Percentiles rank a stretch among this genome's conserved stretches.
Conservation (phyloP, 176 grass and related monocot genomes). For the Musa itinerans region DNA sequence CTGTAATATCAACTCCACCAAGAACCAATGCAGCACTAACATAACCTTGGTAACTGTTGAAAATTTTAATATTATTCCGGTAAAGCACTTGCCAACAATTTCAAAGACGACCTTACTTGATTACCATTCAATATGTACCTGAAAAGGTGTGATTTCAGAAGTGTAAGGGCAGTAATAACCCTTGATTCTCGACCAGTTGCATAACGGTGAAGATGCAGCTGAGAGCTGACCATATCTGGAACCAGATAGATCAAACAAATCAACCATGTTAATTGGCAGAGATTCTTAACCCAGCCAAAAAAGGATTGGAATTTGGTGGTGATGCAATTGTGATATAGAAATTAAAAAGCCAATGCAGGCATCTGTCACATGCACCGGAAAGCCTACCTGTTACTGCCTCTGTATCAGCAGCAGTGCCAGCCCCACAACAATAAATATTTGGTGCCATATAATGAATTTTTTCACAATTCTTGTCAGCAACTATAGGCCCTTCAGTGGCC, state of each 20-base stretch:
- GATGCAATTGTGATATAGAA: background rate
- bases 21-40: slow-evolving; percentile 84
- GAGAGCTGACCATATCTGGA: slow-evolving; percentile 92
- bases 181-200: slow-evolving; percentile 86
- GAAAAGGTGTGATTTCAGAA: slow-evolving; percentile 91
- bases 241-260: background rate
- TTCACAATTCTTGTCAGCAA: slow-evolving; percentile 93
- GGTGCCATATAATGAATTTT: slow-evolving; percentile 92
- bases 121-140: slow-evolving; percentile 20
- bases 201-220: slow-evolving; percentile 88
- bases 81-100: background rate
- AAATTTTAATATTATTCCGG: background rate
- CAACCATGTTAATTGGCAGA: background rate
- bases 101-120: background rate
- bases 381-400: slow-evolving; percentile 53
- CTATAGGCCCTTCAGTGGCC: slow-evolving; percentile 89
- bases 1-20: slow-evolving; percentile 73
- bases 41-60: slow-evolving; percentile 67
- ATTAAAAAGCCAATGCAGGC: background rate
- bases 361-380: background rate
- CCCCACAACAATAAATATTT: slow-evolving; percentile 88
- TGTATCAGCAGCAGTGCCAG: slow-evolving; percentile 83
- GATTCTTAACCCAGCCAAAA: background rate
- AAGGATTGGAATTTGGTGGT: background rate
- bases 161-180: slow-evolving; percentile 75